phyloP scores from a whole-genome alignment of 2,329 filamentous ascomycete genomes.

The Corynespora cassiicola region DNA sequence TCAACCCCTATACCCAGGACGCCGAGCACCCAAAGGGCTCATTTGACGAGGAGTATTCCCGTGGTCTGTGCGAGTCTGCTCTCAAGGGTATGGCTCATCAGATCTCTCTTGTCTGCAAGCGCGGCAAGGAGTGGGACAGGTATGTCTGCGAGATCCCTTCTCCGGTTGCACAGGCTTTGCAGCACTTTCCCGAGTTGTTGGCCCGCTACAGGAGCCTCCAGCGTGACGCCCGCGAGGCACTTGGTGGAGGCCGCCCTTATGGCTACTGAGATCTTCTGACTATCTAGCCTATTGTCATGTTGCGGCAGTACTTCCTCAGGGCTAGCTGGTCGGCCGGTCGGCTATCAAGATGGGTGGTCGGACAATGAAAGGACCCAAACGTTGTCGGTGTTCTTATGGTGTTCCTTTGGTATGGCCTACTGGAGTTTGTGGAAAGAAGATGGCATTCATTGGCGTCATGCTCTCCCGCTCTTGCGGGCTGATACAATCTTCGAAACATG shows the following conservation, averaged over 20 bases:
- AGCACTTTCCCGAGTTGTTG: conserved; percentile 24
- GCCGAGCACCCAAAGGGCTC: conserved; percentile 27
- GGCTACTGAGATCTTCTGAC: conserved; percentile 22
- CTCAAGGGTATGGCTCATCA: conserved; percentile 29
- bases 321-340: no score
- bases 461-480: no score
- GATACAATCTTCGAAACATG: no score
- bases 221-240: conserved; percentile 24
- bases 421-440: no score
- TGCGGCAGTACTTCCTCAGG: no score
- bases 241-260: conserved; percentile 19
- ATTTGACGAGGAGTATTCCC: conserved; percentile 21
- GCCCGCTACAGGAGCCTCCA: conserved; percentile 23
- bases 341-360: no score
- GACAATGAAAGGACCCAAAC: no score
- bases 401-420: no score
- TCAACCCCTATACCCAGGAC: conserved; percentile 33
- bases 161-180: conserved; percentile 21
- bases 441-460: no score
- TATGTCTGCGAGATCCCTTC: conserved; percentile 27
- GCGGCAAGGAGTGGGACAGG: conserved; percentile 24
- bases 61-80: conserved; percentile 18
- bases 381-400: no score
- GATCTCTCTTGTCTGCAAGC: conserved; percentile 19
- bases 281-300: no score